Conservation (phyloP, 2,329 filamentous ascomycete species). For the Fulvia fulva region DNA sequence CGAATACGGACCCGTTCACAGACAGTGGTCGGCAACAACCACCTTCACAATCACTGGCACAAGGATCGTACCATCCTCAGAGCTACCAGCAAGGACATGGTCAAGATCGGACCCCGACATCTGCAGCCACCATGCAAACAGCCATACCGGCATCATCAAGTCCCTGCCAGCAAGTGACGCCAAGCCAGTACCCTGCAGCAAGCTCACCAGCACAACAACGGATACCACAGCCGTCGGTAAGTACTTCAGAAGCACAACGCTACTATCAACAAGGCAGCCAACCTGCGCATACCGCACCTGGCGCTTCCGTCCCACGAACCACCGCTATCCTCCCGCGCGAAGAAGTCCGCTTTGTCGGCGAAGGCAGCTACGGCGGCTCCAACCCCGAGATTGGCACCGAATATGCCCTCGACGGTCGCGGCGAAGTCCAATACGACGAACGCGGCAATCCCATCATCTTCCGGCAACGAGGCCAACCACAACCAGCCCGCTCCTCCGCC, state of each 20-base stretch:
- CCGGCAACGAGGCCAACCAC: slow-evolving; percentile 34
- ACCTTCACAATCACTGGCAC: slow-evolving; percentile 24
- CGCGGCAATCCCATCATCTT: slow-evolving; percentile 58
- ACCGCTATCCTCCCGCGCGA: slow-evolving; percentile 26
- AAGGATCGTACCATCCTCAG: slow-evolving; percentile 16
- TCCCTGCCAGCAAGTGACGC: not conserved
- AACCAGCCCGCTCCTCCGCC: slow-evolving; percentile 13
- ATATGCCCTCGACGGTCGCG: slow-evolving; percentile 61
- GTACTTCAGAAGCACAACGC: slow-evolving; percentile 27
- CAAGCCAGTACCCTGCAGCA: slow-evolving; percentile 10
- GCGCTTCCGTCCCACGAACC: slow-evolving; percentile 25
- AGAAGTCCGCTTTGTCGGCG: slow-evolving; percentile 23
- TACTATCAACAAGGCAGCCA: slow-evolving; percentile 47
- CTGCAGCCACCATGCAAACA: slow-evolving; percentile 15
- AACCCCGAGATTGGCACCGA: slow-evolving; percentile 67
- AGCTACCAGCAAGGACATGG: slow-evolving; percentile 10
- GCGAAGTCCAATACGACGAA: slow-evolving; percentile 58
- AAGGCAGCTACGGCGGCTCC: slow-evolving; percentile 38
- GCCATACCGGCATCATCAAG: slow-evolving; percentile 4
- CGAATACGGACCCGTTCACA: slow-evolving; percentile 60
- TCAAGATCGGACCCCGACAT: slow-evolving; percentile 6
- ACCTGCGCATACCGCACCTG: slow-evolving; percentile 20
- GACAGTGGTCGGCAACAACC: slow-evolving; percentile 41
- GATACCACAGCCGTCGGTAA: slow-evolving; percentile 10
- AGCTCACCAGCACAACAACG: slow-evolving; percentile 7